Percentiles rank a stretch among this genome's conserved stretches.
These are phyloP conservation scores for Lonicera japonica DNA, from an alignment of 129 eudicot species.

Conservation along the genomic window DNA sequence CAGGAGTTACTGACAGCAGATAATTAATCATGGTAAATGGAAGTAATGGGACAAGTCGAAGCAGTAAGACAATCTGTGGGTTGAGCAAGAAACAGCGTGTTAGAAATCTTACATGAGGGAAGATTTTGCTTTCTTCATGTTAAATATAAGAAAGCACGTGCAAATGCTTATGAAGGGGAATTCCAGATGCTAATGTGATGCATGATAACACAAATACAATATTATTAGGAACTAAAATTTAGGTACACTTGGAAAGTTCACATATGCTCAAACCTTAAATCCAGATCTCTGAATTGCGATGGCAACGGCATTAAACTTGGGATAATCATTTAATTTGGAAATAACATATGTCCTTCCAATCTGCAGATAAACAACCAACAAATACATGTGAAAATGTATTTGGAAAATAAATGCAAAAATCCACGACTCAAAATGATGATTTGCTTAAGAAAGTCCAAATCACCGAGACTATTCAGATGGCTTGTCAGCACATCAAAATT, in stretches of 20 bases:
- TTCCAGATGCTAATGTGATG: neutral
- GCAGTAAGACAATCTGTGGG: constrained; percentile 83
- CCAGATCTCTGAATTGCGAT: constrained; percentile 92
- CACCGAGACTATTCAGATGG: neutral
- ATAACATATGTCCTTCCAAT: constrained; percentile 83
- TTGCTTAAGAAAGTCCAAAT: neutral
- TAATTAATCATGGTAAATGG: constrained; percentile 92
- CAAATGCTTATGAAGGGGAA: too few relatives aligned
- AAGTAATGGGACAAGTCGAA: constrained; percentile 90
- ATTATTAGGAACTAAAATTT: neutral
- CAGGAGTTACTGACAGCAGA: constrained; percentile 93
- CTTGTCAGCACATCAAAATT: constrained; percentile 10
- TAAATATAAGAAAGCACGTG: too few relatives aligned
- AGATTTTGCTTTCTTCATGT: too few relatives aligned
- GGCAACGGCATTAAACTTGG: constrained; percentile 87
- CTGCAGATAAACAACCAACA: constrained; percentile 34
- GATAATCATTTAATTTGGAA: constrained; percentile 73
- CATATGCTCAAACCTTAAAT: constrained; percentile 58
- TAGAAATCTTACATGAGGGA: constrained; percentile 5
- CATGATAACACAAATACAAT: neutral
- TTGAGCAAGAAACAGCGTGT: constrained; percentile 4
- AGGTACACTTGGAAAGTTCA: constrained; percentile 13
- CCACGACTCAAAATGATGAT: neutral
- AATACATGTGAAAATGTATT: neutral
- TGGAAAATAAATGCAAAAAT: neutral